These are phyloP conservation scores for Ganoderma lucidum DNA, from an alignment of 1,284 basidiomycete species.

Conservation along the genomic window DNA sequence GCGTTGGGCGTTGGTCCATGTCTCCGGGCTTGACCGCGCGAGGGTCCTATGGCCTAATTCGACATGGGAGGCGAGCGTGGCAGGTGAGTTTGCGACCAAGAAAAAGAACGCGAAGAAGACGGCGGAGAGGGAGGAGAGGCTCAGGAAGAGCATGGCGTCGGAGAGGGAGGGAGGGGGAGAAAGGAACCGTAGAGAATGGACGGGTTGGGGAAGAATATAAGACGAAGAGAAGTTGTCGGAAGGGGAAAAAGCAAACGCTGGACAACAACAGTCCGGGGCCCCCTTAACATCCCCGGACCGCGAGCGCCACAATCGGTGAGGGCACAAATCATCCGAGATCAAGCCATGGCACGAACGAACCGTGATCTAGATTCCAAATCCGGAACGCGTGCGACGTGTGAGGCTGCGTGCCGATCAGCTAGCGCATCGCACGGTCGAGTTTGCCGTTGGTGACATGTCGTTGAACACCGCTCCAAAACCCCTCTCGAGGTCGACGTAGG, in stretches of 20 bases:
- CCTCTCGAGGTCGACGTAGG: neutral
- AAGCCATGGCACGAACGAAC: conserved; percentile 13
- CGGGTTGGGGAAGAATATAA: conserved; percentile 5
- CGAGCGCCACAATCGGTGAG: neutral
- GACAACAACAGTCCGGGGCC: conserved; percentile 11
- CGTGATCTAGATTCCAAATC: conserved; percentile 20
- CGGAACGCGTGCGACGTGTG: conserved; percentile 15
- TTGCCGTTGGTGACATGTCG: conserved; percentile 5
- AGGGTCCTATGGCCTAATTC: conserved; percentile 10
- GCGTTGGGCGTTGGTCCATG: conserved; percentile 36
- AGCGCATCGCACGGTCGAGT: conserved; percentile 10
- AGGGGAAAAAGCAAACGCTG: conserved; percentile 11
- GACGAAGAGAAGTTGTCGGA: conserved; percentile 15
- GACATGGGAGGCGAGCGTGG: conserved; percentile 14
- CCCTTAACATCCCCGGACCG: conserved; percentile 21
- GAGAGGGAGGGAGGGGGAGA: conserved; percentile 5
- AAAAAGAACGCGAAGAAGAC: conserved; percentile 23
- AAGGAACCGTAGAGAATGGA: conserved; percentile 9
- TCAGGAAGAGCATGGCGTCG: conserved; percentile 26
- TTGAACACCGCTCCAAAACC: neutral
- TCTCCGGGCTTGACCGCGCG: conserved; percentile 11
- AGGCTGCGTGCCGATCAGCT: conserved; percentile 15
- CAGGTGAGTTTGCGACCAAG: conserved; percentile 17
- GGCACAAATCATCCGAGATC: conserved; percentile 14
- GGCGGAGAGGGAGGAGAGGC: conserved; percentile 21